Conservation (phyloP, 139 green algal species). For the Picochlorum sp. region DNA sequence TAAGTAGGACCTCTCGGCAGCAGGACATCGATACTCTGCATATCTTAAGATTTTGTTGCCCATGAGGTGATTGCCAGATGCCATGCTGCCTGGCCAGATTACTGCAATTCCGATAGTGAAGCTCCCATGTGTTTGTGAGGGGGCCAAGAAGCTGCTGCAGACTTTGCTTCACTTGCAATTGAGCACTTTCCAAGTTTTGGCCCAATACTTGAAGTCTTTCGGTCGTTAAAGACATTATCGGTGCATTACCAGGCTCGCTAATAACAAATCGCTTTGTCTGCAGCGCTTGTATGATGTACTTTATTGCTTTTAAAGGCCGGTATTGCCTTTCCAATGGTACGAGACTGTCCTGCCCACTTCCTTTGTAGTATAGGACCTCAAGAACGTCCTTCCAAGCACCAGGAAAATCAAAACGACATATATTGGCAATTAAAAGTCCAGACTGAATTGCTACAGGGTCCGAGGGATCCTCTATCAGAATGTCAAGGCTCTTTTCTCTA, state of each 20-base stretch:
- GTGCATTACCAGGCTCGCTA: conserved; percentile 12
- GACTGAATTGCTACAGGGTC: conserved; percentile 50
- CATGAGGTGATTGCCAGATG: too few species aligned
- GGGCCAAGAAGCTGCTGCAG: not conserved
- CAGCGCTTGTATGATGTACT: conserved; percentile 50
- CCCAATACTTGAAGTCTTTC: not conserved
- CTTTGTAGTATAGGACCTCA: not conserved
- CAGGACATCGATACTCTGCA: not conserved
- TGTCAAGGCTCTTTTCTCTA: conserved; percentile 16
- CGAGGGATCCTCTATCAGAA: conserved; percentile 42
- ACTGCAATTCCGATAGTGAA: too few species aligned
- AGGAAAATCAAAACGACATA: conserved; percentile 61
- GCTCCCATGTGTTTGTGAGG: not conserved
- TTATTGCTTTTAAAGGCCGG: conserved; percentile 48
- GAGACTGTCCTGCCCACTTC: conserved; percentile 7
- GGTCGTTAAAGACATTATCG: not conserved
- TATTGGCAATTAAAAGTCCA: conserved; percentile 59
- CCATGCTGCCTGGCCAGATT: too few species aligned
- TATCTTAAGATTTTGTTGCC: too few species aligned
- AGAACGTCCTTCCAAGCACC: not conserved
- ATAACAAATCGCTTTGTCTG: conserved; percentile 61
- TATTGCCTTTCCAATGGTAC: conserved; percentile 13
- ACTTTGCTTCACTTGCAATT: not conserved
- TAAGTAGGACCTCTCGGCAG: not conserved
- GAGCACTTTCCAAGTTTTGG: not conserved